phyloP scores from a whole-genome alignment of 768 basidiomycete genomes.

The Paxillus ammoniavirescens region DNA sequence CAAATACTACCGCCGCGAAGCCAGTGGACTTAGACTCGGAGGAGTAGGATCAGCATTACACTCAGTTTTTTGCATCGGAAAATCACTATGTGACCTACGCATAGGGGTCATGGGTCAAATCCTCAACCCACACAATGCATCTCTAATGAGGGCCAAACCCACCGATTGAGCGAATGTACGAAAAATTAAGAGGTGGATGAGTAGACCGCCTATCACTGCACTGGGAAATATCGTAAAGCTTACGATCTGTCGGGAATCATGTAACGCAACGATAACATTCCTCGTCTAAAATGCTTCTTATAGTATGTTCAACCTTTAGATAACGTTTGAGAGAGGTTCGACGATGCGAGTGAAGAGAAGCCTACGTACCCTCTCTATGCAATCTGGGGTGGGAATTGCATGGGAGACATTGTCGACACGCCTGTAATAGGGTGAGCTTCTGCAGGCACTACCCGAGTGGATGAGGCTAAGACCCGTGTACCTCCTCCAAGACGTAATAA shows the following conservation, averaged over 20 bases:
- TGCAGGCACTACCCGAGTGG: neutral
- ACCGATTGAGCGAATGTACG: neutral
- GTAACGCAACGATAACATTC: neutral
- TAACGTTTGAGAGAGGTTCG: conserved; percentile 11
- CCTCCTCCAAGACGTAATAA: neutral
- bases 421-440: neutral
- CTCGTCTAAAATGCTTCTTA: conserved; percentile 2
- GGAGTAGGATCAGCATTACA: neutral
- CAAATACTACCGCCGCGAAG: neutral
- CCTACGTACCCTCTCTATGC: neutral
- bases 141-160: neutral
- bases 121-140: neutral
- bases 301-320: conserved; percentile 3
- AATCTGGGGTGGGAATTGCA: conserved; percentile 3
- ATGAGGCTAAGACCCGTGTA: neutral
- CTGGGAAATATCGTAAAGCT: neutral
- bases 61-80: neutral
- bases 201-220: neutral
- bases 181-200: neutral
- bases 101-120: neutral
- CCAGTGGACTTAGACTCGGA: neutral
- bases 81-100: neutral
- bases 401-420: neutral
- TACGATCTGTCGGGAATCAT: conserved; percentile 1
- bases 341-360: conserved; percentile 8